Evolutionary conservation across 805 yeast genomes (phyloP), one percentile per base, ranked within the genome.

Genomic region (Candida caryicola): DNA sequence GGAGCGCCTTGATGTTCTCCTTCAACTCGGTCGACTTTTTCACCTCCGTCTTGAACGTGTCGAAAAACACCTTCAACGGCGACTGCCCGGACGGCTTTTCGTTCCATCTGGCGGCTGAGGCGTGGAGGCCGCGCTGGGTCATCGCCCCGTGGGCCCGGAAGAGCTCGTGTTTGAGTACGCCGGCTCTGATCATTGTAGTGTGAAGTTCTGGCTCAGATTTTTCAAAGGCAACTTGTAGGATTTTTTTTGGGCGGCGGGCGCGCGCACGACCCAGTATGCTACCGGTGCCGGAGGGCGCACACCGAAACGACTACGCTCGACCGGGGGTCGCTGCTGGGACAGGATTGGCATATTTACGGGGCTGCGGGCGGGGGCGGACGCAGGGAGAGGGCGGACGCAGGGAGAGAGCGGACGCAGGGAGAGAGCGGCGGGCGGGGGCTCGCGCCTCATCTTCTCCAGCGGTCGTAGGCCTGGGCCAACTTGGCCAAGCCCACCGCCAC

Each of bases 1-100:
- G 95, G 39, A 93, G 74, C 12, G 96, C 95, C 64, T 91, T 93
- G 57, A 93, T 88, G 53, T 89, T 88, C 39, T 87, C 89, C 56
- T 90, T 95, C 43, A 93, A 74, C 60, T 93, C 98, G 55, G 77
- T 76, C 35, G 89, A 82, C 61, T 93, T 91, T 59, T 84, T 81
- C 82, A 96, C 90, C 66, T 93, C 99, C 42, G 74, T 73, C 57
- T 77, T 82, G 70, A 93, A 93, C 0, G 98, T 91, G 46, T 93
- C 95, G 48, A 88, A 79, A 61, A 93, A 93, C 39, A 93, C 96
- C 60, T 88, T 89, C 58, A 89, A 66, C 13, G 99, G 98, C 12
- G 95, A 79, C 50, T 81, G 80, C n/a, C 37, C 31, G 9, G 25
- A 21, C 25, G 71, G 78, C 33, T 50, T 45, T 17, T 51, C 47